Evolutionary conservation across 2,329 filamentous ascomycete genomes (phyloP), one percentile per base, ranked within the genome.

Genomic region (Hymenoscyphus linearis): DNA sequence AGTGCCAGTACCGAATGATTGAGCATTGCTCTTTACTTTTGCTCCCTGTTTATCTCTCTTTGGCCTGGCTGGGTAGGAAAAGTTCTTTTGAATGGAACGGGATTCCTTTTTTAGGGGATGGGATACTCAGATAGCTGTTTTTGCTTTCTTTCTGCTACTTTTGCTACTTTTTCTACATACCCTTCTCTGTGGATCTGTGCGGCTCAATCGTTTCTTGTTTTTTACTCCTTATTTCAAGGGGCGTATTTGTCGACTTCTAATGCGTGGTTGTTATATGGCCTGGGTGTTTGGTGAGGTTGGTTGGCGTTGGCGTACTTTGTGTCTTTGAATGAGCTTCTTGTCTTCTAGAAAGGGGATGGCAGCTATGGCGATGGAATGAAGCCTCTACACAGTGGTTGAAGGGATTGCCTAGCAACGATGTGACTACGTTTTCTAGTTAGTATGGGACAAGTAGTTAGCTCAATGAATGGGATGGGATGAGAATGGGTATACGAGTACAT

Each of bases 1-100:
- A 81, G 82, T 67, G 79, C 80, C 31, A 85, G 83, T 57, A 64
- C 67, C 53, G 70, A 73, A 66, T 55, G 70, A 73, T 66, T 72
- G 59, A 69, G 26, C 3, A 25, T 40, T 16, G 16, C 16, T 18
- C 18, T 47, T 10, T 18, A 22, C 6, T 22, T 4, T 10, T 44
- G 5, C 40, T 16, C 12, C 6, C 10, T 2, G n/a, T 10, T 25
- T 18, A 9, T 40, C 40, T 47, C n/a, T 16, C 40, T 22, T 47
- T 22, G 40, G 40, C 5, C 9, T 47, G 2, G 40, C 9, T 47
- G 2, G 40, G 40, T 31, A 31, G 40, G 18, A 44, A 25, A 47
- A 22, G 40, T 47, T 22, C 40, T 47, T 47, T 31, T 31, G 31
- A 31, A 31, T 31, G 31, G 40, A 47, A 22, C 22, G 40, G 18